Percentiles rank a stretch among this genome's conserved stretches.
phyloP scores from a whole-genome alignment of 2,329 filamentous ascomycete species.

The Beauveria sp. region DNA sequence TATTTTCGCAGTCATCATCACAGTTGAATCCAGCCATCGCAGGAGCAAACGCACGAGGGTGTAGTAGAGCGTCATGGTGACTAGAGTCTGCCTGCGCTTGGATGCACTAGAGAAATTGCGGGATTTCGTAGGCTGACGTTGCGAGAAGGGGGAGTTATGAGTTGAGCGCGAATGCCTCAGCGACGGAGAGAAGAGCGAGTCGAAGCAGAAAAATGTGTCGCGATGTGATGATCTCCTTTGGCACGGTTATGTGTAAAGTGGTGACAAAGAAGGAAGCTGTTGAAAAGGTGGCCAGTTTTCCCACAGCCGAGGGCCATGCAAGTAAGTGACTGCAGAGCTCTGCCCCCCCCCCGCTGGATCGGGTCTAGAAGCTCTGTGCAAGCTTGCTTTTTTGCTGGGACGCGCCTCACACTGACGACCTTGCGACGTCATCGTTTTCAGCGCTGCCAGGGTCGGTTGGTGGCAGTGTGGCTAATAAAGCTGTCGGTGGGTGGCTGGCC shows the following conservation, averaged over 20 bases:
- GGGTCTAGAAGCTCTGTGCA: constrained; percentile 5
- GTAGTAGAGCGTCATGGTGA: constrained; percentile 52
- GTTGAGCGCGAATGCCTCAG: neutral
- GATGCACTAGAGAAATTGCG: neutral
- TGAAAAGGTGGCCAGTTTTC: constrained; percentile 8
- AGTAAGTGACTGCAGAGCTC: neutral
- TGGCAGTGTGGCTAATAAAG: constrained; percentile 4
- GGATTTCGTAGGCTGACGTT: neutral
- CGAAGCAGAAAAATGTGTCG: neutral
- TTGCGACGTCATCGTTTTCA: constrained; percentile 7
- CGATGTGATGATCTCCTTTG: neutral
- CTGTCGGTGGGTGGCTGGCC: neutral
- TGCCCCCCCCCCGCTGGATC: neutral
- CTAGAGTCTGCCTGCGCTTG: constrained; percentile 12
- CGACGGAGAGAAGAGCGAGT: neutral
- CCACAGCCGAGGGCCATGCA: neutral
- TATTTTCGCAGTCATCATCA: neutral
- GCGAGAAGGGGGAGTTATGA: neutral
- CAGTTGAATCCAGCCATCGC: neutral
- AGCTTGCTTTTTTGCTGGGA: neutral
- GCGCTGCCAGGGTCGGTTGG: neutral
- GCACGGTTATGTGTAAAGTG: neutral
- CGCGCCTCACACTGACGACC: constrained; percentile 4
- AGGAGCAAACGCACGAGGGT: constrained; percentile 35
- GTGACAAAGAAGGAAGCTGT: neutral